Percentiles rank a stretch among this genome's conserved stretches.
These are phyloP conservation scores for Metschnikowia amazonensis DNA, from an alignment of 805 yeast species.

Conservation along the genomic window DNA sequence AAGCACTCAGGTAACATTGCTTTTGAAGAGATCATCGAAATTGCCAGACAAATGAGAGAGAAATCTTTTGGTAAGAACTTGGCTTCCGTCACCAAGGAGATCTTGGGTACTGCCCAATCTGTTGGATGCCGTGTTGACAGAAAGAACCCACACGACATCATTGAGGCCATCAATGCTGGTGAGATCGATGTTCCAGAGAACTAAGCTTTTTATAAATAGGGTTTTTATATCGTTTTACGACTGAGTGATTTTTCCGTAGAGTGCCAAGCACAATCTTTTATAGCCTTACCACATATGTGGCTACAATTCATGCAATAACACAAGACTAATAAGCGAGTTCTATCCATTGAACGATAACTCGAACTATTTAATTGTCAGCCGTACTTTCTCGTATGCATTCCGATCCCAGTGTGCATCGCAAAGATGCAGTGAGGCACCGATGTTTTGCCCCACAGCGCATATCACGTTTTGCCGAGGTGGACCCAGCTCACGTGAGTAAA, in stretches of 20 bases:
- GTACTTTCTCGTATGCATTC: neutral
- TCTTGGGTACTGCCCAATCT: constrained; percentile 99
- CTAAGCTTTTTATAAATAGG: constrained; percentile 43
- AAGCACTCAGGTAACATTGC: constrained; percentile 99
- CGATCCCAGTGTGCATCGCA: neutral
- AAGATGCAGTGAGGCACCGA: constrained; percentile 2
- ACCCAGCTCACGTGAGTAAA: constrained; percentile 1
- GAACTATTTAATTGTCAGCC: neutral
- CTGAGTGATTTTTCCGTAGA: constrained; percentile 10
- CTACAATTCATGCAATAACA: neutral
- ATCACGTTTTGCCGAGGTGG: constrained; percentile 6
- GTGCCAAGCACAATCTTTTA: neutral
- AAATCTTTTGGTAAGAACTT: constrained; percentile 97
- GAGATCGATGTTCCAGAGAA: constrained; percentile 90
- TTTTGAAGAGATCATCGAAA: constrained; percentile 91
- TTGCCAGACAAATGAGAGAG: constrained; percentile 96
- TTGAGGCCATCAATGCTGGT: constrained; percentile 97
- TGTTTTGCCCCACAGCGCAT: constrained; percentile 6
- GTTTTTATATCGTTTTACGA: constrained; percentile 35
- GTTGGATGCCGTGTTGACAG: constrained; percentile 99
- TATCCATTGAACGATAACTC: neutral
- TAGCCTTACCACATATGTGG: neutral
- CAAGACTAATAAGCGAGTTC: too few species aligned
- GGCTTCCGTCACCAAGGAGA: constrained; percentile 96
- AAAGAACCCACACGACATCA: constrained; percentile 98